phyloP scores from a whole-genome alignment of 768 basidiomycete species.

The Boletus bicolor region DNA sequence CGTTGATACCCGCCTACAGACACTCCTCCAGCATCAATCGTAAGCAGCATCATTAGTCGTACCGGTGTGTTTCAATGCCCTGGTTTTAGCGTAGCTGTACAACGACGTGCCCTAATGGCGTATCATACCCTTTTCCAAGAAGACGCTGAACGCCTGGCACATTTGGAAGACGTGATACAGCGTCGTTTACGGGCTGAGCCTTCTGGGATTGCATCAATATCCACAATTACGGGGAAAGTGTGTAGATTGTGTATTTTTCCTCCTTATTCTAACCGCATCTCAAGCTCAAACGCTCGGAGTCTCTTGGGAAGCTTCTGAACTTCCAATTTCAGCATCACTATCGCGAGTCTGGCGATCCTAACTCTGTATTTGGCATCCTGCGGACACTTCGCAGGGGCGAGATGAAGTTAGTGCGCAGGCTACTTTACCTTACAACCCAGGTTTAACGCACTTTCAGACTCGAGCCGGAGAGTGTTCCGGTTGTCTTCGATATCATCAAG shows the following conservation, averaged over 20 bases:
- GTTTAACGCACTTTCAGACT: constrained; percentile 20
- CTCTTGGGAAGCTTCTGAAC: constrained; percentile 23
- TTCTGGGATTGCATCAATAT: constrained; percentile 4
- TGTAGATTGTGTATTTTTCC: neutral
- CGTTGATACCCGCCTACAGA: constrained; percentile 59
- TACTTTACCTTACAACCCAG: neutral
- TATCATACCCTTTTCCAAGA: constrained; percentile 49
- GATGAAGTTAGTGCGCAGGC: constrained; percentile 19
- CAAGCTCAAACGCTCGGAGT: constrained; percentile 25
- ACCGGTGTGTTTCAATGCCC: constrained; percentile 3
- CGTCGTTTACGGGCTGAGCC: constrained; percentile 12
- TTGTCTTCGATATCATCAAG: constrained; percentile 28
- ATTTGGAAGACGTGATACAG: constrained; percentile 31
- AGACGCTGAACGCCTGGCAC: constrained; percentile 45
- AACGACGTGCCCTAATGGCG: constrained; percentile 59
- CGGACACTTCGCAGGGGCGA: constrained; percentile 23
- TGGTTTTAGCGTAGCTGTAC: constrained; percentile 49
- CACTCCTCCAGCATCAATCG: constrained; percentile 71
- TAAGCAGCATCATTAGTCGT: constrained; percentile 48
- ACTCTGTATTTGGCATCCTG: constrained; percentile 13
- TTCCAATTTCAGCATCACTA: constrained; percentile 15
- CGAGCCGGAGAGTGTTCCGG: constrained; percentile 14
- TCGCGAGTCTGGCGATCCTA: constrained; percentile 7
- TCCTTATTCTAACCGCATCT: constrained; percentile 3
- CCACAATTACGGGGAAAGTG: constrained; percentile 23